Evolutionary conservation across 768 basidiomycete species (phyloP).

Genomic region (Dacryopinax spathularia): DNA sequence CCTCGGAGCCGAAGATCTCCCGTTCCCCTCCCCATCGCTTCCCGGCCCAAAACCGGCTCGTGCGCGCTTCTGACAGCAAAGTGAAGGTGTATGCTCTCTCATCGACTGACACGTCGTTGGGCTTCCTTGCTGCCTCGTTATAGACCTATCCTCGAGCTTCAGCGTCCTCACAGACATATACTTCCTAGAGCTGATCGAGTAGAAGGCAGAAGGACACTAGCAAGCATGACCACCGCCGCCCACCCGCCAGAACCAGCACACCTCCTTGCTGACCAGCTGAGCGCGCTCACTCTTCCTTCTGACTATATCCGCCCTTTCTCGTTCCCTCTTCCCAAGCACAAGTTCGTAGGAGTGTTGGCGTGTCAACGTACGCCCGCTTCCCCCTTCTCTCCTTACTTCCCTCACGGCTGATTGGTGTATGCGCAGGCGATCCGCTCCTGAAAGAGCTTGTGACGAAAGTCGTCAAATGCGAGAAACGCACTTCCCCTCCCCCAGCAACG

Average conservation of each 20-base stretch:
- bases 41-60: too few relatives aligned
- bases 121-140: too few relatives aligned
- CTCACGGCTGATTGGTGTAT: not conserved
- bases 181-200: too few relatives aligned
- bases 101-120: too few relatives aligned
- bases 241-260: not conserved
- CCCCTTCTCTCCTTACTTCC: not conserved
- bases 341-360: constrained; percentile 51
- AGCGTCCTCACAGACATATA: too few relatives aligned
- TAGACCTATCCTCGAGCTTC: too few relatives aligned
- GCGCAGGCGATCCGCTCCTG: constrained; percentile 54
- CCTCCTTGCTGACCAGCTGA: too few relatives aligned
- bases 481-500: constrained; percentile 28
- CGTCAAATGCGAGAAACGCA: constrained; percentile 36
- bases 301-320: not conserved
- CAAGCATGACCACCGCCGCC: not conserved
- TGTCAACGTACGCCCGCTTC: constrained; percentile 47
- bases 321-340: not conserved
- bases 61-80: too few relatives aligned
- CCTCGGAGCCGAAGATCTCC: too few relatives aligned
- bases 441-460: constrained; percentile 43
- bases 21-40: too few relatives aligned
- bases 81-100: too few relatives aligned
- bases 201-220: too few relatives aligned
- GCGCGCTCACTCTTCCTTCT: not conserved